Conservation (phyloP, 1,139 yeast species). For the Wickerhamomyces sp. region DNA sequence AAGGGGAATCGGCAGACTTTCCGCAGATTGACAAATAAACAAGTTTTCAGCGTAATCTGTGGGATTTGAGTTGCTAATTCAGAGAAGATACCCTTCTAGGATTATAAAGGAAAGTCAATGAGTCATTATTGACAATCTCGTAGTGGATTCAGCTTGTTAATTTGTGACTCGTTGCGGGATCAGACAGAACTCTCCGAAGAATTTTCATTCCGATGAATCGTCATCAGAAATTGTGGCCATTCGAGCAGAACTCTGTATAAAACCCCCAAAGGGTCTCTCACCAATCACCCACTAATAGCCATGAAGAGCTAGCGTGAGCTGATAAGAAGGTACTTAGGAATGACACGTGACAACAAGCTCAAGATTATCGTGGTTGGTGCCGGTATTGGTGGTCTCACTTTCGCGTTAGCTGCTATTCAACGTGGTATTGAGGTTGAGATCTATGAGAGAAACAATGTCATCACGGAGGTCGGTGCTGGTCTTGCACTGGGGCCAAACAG, state of each 20-base stretch:
- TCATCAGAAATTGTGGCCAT: background rate
- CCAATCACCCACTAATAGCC: background rate
- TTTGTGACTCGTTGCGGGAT: too few species aligned
- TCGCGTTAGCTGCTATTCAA: background rate
- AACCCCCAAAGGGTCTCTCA: background rate
- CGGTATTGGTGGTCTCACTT: constrained; percentile 1
- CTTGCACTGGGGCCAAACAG: constrained; percentile 2
- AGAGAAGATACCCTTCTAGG: too few species aligned
- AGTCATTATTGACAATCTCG: too few species aligned
- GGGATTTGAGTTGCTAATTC: too few species aligned
- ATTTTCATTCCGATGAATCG: background rate
- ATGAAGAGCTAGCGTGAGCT: background rate
- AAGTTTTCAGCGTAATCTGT: too few species aligned
- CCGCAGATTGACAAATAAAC: background rate
- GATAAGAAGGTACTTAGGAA: background rate
- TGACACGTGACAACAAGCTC: background rate
- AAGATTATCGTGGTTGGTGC: constrained; percentile 1
- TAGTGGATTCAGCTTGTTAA: too few species aligned
- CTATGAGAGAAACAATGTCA: constrained; percentile 2
- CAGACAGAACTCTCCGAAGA: background rate
- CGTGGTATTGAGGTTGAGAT: constrained; percentile 1
- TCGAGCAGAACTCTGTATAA: background rate
- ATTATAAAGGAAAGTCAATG: too few species aligned
- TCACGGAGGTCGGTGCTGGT: constrained; percentile 5
- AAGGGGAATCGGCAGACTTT: background rate